Evolutionary conservation across 2,329 filamentous ascomycete genomes (phyloP).

Genomic region (Clarireedia paspali): DNA sequence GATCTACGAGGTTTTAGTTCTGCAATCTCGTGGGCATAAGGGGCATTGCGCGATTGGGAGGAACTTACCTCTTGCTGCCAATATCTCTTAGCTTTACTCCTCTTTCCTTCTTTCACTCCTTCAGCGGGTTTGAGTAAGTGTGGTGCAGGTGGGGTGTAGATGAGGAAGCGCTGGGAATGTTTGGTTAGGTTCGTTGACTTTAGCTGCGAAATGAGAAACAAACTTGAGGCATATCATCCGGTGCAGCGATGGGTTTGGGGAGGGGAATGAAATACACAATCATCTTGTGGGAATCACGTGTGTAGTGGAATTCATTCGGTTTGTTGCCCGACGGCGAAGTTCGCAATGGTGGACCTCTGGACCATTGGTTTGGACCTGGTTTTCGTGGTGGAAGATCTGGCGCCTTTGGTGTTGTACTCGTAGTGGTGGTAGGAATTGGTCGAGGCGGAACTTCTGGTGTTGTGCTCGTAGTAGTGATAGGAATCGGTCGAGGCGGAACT

Average conservation of each 20-base stretch:
- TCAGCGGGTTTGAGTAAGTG: conserved; percentile 11
- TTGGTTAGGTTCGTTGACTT: background rate
- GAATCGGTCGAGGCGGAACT: no score
- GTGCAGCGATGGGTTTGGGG: conserved; percentile 7
- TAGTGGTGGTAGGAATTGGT: no score
- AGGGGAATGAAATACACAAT: conserved; percentile 13
- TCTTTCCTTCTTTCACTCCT: conserved; percentile 11
- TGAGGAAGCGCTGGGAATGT: conserved; percentile 9
- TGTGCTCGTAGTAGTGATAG: no score
- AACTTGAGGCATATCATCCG: conserved; percentile 6
- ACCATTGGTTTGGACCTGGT: no score
- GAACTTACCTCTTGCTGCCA: conserved; percentile 12
- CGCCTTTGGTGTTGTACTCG: no score
- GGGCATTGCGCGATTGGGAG: background rate
- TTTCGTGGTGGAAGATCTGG: no score
- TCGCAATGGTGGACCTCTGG: no score
- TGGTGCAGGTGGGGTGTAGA: conserved; percentile 11
- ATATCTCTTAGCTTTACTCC: conserved; percentile 4
- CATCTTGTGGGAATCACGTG: conserved; percentile 9
- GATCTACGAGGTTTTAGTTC: conserved; percentile 1
- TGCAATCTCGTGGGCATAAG: background rate
- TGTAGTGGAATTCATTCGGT: conserved; percentile 7
- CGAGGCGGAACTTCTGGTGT: no score
- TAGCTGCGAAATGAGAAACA: background rate
- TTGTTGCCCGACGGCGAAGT: background rate